A percentile compares a stretch with the other conserved stretches of the same genome.
These are phyloP conservation scores for Aspergillus pseudonomiae DNA, from an alignment of 2,329 filamentous ascomycete species.

Conservation along the genomic window DNA sequence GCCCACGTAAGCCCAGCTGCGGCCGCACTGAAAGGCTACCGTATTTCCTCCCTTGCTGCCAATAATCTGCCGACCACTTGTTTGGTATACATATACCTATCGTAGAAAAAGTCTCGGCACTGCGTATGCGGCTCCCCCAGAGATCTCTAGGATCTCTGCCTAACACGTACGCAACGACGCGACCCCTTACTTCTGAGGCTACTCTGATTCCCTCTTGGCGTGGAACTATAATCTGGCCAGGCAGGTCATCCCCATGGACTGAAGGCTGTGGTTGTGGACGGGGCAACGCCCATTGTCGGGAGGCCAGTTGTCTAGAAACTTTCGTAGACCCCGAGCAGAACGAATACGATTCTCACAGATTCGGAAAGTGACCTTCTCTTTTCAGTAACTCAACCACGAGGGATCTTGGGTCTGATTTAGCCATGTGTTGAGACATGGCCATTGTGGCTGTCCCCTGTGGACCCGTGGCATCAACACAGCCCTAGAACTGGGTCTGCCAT, in stretches of 20 bases:
- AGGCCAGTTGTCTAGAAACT: background rate
- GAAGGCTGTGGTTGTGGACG: background rate
- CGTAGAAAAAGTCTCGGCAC: background rate
- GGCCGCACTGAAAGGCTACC: background rate
- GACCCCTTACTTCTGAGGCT: background rate
- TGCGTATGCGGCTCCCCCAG: background rate
- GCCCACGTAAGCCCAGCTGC: background rate
- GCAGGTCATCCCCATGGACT: background rate
- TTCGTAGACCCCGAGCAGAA: background rate
- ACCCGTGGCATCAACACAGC: background rate
- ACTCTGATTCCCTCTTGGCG: background rate
- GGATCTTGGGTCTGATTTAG: background rate
- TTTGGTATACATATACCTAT: background rate
- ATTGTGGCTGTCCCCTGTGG: background rate
- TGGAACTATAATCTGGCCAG: background rate
- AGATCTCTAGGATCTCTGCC: background rate
- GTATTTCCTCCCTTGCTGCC: constrained; percentile 1
- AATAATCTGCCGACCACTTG: background rate
- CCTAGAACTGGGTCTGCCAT: background rate
- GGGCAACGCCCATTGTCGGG: background rate
- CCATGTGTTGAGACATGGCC: constrained; percentile 4
- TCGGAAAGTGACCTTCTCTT: background rate
- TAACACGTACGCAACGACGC: background rate
- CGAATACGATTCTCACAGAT: background rate
- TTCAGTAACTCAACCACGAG: background rate